These are phyloP conservation scores for Phialophora expanda DNA, from an alignment of 2,329 filamentous ascomycete genomes.

Conservation along the genomic window DNA sequence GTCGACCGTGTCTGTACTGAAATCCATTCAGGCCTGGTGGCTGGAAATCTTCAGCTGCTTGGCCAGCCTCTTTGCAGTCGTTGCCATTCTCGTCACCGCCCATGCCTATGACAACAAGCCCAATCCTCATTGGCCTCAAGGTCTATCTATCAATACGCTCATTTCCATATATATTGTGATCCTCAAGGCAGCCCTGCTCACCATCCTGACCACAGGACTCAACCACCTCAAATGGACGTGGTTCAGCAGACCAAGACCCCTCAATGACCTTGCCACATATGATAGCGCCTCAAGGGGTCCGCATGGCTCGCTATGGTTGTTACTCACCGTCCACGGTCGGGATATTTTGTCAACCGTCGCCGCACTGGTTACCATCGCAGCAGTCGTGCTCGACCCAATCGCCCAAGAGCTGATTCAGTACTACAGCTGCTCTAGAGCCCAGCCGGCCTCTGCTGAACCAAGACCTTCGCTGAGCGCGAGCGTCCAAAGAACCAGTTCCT, in stretches of 20 bases:
- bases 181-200: slow-evolving; percentile 4
- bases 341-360: neutral
- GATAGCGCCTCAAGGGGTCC: slow-evolving; percentile 2
- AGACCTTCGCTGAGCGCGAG: neutral
- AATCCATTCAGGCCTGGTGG: neutral
- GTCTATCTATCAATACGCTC: slow-evolving; percentile 7
- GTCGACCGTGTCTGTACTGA: neutral
- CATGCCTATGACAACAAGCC: neutral
- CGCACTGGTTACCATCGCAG: neutral
- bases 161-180: neutral
- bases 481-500: neutral
- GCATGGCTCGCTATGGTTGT: neutral
- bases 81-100: neutral
- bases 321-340: neutral
- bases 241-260: neutral
- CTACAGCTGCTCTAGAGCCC: neutral
- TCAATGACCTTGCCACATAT: neutral
- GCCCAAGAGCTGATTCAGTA: neutral
- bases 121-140: slow-evolving; percentile 2
- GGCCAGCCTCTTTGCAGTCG: neutral
- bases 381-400: neutral
- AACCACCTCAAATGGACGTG: slow-evolving; percentile 1
- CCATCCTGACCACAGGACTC: neutral
- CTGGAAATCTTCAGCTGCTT: slow-evolving; percentile 1
- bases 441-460: neutral